These are phyloP conservation scores for Coemansia sp. DNA, from an alignment of 192 early-diverging fungal genomes.

Conservation along the genomic window DNA sequence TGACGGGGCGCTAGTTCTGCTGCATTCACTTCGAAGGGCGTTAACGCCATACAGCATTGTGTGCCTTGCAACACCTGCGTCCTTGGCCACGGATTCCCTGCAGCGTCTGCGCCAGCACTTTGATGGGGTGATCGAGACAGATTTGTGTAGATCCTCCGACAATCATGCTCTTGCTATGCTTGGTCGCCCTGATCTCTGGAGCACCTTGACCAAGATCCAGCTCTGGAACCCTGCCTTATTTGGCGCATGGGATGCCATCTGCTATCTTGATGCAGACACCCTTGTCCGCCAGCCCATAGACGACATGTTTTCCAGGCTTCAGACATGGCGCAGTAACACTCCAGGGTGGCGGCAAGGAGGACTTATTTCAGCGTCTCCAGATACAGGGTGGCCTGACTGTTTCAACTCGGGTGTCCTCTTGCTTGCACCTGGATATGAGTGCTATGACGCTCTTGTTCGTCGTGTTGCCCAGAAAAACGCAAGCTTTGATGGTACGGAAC, in stretches of 20 bases:
- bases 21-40: conserved; percentile 68
- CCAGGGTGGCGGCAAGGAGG: conserved; percentile 51
- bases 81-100: conserved; percentile 56
- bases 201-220: conserved; percentile 90
- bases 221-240: conserved; percentile 76
- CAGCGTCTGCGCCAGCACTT: conserved; percentile 60
- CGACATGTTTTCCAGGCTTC: conserved; percentile 67
- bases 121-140: conserved; percentile 73
- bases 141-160: conserved; percentile 62
- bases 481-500: conserved; percentile 78
- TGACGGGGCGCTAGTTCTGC: conserved; percentile 78
- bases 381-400: conserved; percentile 95
- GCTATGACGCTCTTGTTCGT: conserved; percentile 59
- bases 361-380: conserved; percentile 82
- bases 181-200: conserved; percentile 87
- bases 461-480: conserved; percentile 51
- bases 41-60: conserved; percentile 65
- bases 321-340: conserved; percentile 26
- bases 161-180: conserved; percentile 58
- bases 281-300: conserved; percentile 81
- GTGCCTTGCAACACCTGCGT: conserved; percentile 65
- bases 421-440: conserved; percentile 56
- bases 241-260: conserved; percentile 60
- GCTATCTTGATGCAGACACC: conserved; percentile 91
- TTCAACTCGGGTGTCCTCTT: conserved; percentile 96